phyloP scores from a whole-genome alignment of 441 rosid genomes.

The Kokia cookei region DNA sequence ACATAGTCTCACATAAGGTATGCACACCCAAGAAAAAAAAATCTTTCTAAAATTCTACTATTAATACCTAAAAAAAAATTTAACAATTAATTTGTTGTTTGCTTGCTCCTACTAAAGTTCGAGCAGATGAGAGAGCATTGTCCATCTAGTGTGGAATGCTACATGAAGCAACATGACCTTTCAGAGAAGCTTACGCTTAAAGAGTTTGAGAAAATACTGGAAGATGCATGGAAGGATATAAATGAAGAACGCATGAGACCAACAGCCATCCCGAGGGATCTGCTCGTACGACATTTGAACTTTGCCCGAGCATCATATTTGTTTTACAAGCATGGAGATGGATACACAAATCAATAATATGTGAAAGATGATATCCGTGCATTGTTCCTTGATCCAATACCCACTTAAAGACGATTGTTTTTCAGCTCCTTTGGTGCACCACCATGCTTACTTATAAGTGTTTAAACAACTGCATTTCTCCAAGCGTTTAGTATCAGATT shows the following conservation, averaged over 20 bases:
- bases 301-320: neutral
- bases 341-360: neutral
- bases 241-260: neutral
- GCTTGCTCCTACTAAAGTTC: neutral
- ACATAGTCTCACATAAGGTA: neutral
- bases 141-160: neutral
- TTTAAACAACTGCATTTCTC: too few relatives aligned
- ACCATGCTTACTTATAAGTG: too few relatives aligned
- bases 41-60: neutral
- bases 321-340: neutral
- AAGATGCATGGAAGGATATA: neutral
- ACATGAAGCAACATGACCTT: neutral
- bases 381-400: neutral
- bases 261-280: neutral
- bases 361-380: neutral
- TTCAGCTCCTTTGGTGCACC: too few relatives aligned
- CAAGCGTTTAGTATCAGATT: too few relatives aligned
- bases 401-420: neutral
- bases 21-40: neutral
- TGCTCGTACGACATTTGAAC: neutral
- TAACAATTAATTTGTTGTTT: neutral
- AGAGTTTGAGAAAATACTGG: neutral
- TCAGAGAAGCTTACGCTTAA: neutral
- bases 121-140: neutral
- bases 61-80: neutral